phyloP scores from a whole-genome alignment of 2,329 filamentous ascomycete genomes.

The Aspergillus sp. region DNA sequence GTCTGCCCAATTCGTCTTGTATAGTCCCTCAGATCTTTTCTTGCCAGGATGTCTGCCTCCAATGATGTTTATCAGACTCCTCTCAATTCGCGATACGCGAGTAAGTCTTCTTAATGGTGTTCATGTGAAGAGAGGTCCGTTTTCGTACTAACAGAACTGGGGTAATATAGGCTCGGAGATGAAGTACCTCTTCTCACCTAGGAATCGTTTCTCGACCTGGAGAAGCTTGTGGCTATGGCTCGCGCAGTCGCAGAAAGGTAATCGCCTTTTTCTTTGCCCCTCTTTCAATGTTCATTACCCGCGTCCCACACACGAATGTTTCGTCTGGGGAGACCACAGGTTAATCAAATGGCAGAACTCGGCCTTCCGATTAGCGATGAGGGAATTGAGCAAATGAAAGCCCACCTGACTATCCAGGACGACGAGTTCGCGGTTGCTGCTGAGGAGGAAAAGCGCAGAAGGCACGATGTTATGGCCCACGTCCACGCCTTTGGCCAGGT shows the following conservation, averaged over 20 bases:
- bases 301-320: no score
- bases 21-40: constrained; percentile 11
- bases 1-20: constrained; percentile 15
- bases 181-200: constrained; percentile 69
- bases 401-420: constrained; percentile 66
- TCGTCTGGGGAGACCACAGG: not conserved
- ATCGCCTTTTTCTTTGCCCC: constrained; percentile 2
- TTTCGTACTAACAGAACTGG: not conserved
- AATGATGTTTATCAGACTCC: constrained; percentile 59
- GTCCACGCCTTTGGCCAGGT: constrained; percentile 66
- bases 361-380: constrained; percentile 65
- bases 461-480: constrained; percentile 59
- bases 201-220: constrained; percentile 69
- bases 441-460: constrained; percentile 65
- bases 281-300: no score
- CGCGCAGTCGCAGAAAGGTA: constrained; percentile 64
- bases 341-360: constrained; percentile 46
- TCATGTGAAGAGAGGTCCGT: constrained; percentile 4
- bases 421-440: constrained; percentile 66
- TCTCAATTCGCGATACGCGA: constrained; percentile 64
- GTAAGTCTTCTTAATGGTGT: constrained; percentile 24
- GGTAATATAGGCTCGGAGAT: constrained; percentile 50
- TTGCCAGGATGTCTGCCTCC: constrained; percentile 29
- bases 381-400: constrained; percentile 67
- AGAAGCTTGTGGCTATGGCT: constrained; percentile 78